Evolutionary conservation across 1,139 yeast species (phyloP).

Genomic region (Pneumocystis wakefieldiae): DNA sequence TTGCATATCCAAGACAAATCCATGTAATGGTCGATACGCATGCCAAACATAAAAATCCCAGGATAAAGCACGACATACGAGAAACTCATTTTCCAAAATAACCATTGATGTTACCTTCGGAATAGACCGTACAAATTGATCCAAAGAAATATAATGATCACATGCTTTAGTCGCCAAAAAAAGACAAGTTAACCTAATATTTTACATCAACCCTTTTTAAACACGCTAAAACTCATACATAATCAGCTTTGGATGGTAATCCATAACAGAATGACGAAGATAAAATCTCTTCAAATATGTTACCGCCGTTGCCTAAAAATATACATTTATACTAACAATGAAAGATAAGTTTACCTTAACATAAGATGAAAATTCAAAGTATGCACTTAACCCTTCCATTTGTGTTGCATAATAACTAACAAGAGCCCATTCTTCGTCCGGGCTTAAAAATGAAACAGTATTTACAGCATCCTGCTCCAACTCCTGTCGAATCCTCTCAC

Average conservation of each 20-base stretch:
- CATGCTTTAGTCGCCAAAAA: constrained; percentile 89
- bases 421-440: constrained; percentile 55
- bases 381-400: constrained; percentile 44
- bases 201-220: background rate
- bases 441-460: constrained; percentile 26
- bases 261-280: constrained; percentile 65
- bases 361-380: constrained; percentile 47
- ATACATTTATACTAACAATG: constrained; percentile 26
- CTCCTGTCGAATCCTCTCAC: background rate
- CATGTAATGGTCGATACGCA: constrained; percentile 75
- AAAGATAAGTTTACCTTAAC: constrained; percentile 26
- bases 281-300: constrained; percentile 72
- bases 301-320: constrained; percentile 63
- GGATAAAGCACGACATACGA: constrained; percentile 52
- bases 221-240: constrained; percentile 26
- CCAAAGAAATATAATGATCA: constrained; percentile 49
- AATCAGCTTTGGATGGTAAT: constrained; percentile 69
- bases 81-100: constrained; percentile 64
- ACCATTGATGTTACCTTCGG: constrained; percentile 50
- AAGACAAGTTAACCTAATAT: constrained; percentile 47
- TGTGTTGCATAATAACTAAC: constrained; percentile 58
- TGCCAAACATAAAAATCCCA: constrained; percentile 79
- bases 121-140: constrained; percentile 21
- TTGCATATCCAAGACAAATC: constrained; percentile 82
- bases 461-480: background rate